Evolutionary conservation across 768 basidiomycete species (phyloP), one percentile per base, ranked within the genome.

Genomic region (Pleurotus giganteus): DNA sequence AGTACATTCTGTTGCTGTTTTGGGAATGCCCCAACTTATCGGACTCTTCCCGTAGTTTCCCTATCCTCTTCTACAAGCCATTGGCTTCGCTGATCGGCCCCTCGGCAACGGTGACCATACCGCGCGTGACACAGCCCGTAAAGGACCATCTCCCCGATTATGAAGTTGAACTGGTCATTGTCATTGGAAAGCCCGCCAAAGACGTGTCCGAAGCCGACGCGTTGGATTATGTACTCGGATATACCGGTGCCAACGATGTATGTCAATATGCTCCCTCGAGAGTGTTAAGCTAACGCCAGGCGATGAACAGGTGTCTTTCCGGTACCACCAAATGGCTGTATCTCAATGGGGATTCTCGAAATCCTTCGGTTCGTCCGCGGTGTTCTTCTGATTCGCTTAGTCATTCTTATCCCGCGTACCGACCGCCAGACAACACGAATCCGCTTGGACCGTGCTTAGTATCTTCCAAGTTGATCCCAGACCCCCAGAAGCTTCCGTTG

Each of bases 331-430:
- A 66, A 73, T 89, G 70, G 82, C 83, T 3, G 85, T 86, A 8
- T 86, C 87, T 0, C 93, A 95, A 61, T 95, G 93, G 92, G 75
- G 81, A 27, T 94, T 91, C 69, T 91, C 90, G 24, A 95, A 95
- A 69, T 79, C 86, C 37, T 95, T 92, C 60, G 92, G 91, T 87
- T 55, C 23, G 78, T 61, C 4, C 13, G 37, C 15, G 4, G 7
- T 29, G 26, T 50, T 3, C 37, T 37, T 47, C 43, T 27, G 26
- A 21, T 29, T 46, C 5, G 26, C 19, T 34, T 23, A 24, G 8
- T 37, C 23, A n/a, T n/a, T n/a, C n/a, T n/a, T n/a, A n/a, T 24
- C 31, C 24, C 34, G 23, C 32, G 21, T 31, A 7, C 9, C 42
- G 8, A 47, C 50, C 34, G 6, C 21, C 46, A 86, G 84, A 86